A percentile compares a stretch with the other conserved stretches of the same genome.
Conservation (phyloP, 73 alveolate species). For the Blepharisma stoltei region DNA sequence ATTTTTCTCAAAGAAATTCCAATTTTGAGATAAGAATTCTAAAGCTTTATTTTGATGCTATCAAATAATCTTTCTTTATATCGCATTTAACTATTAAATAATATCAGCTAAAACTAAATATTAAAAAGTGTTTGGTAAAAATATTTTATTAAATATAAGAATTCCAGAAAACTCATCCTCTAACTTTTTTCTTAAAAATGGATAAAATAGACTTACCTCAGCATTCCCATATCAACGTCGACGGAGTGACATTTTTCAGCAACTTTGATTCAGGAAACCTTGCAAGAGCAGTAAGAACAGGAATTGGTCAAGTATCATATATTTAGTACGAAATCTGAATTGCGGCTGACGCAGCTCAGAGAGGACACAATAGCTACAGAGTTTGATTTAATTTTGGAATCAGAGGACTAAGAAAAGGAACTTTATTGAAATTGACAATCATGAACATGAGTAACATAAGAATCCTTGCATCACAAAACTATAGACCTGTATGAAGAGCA, state of each 20-base stretch:
- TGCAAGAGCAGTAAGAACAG: constrained; percentile 24
- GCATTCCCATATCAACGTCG: no score
- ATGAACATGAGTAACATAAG: not conserved
- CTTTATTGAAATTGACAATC: not conserved
- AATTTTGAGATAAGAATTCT: no score
- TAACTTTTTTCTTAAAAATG: no score
- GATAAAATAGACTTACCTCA: no score
- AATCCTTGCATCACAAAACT: not conserved
- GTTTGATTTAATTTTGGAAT: constrained; percentile 19
- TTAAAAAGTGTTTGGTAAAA: no score
- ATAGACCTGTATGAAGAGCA: constrained; percentile 16
- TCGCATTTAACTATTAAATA: no score
- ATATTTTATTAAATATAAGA: no score
- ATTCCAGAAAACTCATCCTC: no score
- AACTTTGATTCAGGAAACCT: constrained; percentile 42
- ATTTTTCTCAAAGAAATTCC: no score
- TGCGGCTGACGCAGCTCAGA: constrained; percentile 29
- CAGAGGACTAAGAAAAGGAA: constrained; percentile 26
- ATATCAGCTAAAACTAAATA: no score
- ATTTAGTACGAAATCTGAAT: constrained; percentile 22
- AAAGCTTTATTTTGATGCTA: no score
- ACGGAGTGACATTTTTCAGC: constrained; percentile 29
- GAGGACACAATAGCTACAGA: not conserved
- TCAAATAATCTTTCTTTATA: no score
- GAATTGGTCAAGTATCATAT: not conserved